Evolutionary conservation across 78 protist genomes (phyloP).

Genomic region (Dictyostelium purpureum): DNA sequence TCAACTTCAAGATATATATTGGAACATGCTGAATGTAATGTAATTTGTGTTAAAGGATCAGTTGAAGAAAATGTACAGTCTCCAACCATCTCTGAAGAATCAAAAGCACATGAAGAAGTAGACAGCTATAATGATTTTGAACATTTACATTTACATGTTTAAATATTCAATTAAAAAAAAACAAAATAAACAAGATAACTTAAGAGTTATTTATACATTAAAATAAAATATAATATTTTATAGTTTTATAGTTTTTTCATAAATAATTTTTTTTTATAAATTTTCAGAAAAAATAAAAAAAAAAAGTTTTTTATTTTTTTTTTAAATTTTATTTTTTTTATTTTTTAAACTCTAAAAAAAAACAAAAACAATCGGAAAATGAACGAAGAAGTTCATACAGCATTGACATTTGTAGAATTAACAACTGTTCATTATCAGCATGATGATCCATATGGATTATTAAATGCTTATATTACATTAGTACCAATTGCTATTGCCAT

Average conservation of each 20-base stretch:
- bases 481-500: constrained; percentile 48
- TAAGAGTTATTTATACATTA: too few relatives aligned
- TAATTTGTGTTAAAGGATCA: constrained; percentile 51
- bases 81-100: background rate
- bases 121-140: constrained; percentile 37
- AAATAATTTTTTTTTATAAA: too few relatives aligned
- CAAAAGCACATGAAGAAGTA: background rate
- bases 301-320: too few relatives aligned
- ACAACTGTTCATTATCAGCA: constrained; percentile 63
- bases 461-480: constrained; percentile 49
- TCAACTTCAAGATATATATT: constrained; percentile 68
- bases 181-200: too few relatives aligned
- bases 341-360: background rate
- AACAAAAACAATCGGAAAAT: background rate
- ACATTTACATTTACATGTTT: constrained; percentile 55
- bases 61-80: background rate
- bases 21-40: constrained; percentile 79
- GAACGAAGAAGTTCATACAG: constrained; percentile 29
- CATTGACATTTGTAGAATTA: constrained; percentile 56
- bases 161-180: background rate
- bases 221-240: too few relatives aligned
- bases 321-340: too few relatives aligned
- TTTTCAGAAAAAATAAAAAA: too few relatives aligned
- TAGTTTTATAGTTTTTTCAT: too few relatives aligned
- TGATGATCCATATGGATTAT: constrained; percentile 54